Base-by-base conservation (phyloP, 805 yeast genomes). In the Torulaspora maleeae region DNA sequence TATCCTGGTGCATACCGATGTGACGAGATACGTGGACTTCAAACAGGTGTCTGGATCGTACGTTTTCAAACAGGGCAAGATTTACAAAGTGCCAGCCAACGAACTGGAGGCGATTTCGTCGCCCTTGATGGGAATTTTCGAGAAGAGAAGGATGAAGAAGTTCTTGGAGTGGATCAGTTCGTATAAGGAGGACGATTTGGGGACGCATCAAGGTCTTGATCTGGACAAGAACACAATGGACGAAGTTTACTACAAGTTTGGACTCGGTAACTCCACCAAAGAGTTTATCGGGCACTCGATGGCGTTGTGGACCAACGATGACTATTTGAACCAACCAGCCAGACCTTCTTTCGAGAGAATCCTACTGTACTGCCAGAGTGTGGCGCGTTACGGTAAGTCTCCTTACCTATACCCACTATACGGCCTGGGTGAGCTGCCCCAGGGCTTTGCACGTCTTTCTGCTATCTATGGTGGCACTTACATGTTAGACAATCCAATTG, bases 401-500 rank as follows among this genome's bases (percentile, higher is more conserved):
- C 99, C 99, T 10, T 93, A 93, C 66, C 77, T 93, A 50, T 93
- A 93, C 64, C 99, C 99, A 38, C 73, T 91, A 60, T 93, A 93
- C 63, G 99, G 99, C 6, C 76, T 93, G 47, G 99, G 99, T 42
- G 99, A 93, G 68, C 75, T 93, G 49, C 99, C 99, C n/a, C 99
- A 93, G 71, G 99, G 97, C 7, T 93, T 93, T 72, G 97, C 98
- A 9, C 79, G 99, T 65, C 78, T 93, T 50, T 83, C 95, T 42
- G 99, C 99, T 20, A 91, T 93, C 54, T 89, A 93, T 63, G 99
- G 99, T 53, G 99, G 99, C 60, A 91, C 98, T 15, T 93, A 89
- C 65, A 93, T 93, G 99, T 78, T 93, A 62, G 96, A 89, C 64
- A 91, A 95, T 27, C 96, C 97, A 38, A 81, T 93, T 51, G 95